Conservation (phyloP, 495 filamentous ascomycete genomes). For the Xeromyces bisporus region DNA sequence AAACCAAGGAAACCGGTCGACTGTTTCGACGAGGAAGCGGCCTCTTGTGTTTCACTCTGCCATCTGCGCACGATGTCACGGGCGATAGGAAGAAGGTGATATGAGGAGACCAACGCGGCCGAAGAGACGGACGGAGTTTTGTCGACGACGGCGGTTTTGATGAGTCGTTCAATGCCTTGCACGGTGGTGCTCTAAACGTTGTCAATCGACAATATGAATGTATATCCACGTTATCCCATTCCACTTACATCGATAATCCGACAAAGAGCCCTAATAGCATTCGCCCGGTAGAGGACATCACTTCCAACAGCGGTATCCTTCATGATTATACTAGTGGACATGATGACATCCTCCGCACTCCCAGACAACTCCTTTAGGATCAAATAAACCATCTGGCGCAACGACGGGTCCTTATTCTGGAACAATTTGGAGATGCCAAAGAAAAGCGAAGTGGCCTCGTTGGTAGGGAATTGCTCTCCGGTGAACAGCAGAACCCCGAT, state of each 20-base stretch:
- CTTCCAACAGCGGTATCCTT: slow-evolving; percentile 95
- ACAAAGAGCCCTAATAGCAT: slow-evolving; percentile 91
- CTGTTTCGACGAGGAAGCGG: slow-evolving; percentile 74
- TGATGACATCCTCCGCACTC: slow-evolving; percentile 98
- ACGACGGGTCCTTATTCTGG: slow-evolving; percentile 95
- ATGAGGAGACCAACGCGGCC: slow-evolving; percentile 90
- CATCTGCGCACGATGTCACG: slow-evolving; percentile 90
- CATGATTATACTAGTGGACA: slow-evolving; percentile 99
- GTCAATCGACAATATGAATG: slow-evolving; percentile 3
- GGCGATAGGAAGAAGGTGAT: slow-evolving; percentile 92
- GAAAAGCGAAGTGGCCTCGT: slow-evolving; percentile 96
- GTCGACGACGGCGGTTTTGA: slow-evolving; percentile 99
- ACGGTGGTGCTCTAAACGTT: slow-evolving; percentile 68
- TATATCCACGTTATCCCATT: not conserved
- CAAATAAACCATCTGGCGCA: slow-evolving; percentile 98
- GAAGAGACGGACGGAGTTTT: slow-evolving; percentile 97
- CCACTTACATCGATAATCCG: slow-evolving; percentile 84
- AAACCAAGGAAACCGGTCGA: slow-evolving; percentile 84
- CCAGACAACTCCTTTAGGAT: slow-evolving; percentile 91
- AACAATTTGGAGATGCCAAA: slow-evolving; percentile 99
- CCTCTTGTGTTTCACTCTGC: slow-evolving; percentile 98
- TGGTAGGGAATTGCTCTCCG: slow-evolving; percentile 88
- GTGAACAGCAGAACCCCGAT: slow-evolving; percentile 94
- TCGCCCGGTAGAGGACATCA: slow-evolving; percentile 87
- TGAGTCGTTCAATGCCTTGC: slow-evolving; percentile 91